Base-by-base conservation (phyloP, 2,329 filamentous ascomycete species). In the Tolypocladium cylindrosporum region DNA sequence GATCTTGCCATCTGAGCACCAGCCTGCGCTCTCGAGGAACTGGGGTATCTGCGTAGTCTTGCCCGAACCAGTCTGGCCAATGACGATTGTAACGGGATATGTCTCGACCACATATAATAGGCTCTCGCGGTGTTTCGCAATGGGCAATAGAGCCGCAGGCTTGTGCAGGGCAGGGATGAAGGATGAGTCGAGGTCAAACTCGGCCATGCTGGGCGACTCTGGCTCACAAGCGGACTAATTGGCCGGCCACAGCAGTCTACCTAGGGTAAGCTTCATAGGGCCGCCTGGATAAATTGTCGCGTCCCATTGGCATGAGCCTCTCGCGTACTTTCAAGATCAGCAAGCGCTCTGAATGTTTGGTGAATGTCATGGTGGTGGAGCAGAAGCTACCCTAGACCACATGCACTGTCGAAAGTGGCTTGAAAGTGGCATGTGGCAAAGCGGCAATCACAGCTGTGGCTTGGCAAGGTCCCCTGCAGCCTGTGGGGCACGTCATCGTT, bases 11-110 rank as follows among this genome's bases (percentile, higher is more conserved):
- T 91, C 83, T 36, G 81, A 79, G 69, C 90, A 93, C 92, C 93
- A 97, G 72, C 93, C 93, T 67, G 88, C 90, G 65, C 89, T 80
- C 59, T 96, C 87, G 14, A 97, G 81, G 66, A 89, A 97, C 65
- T 97, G 93, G 1, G 94, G 94, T 50, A 97, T 87, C 69, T 97
- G 94, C 0, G 94, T 97, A 1, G 92, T 96, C 74, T 97, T 97
- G 48, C 93, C 92, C 31, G 90, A 96, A 4, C 94, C 94, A 1
- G 94, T 97, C 69, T 97, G 91, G 10, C 93, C 94, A 57, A 97
- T 86, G 14, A 97, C 85, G 55, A 97, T 90, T 0, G 90, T 93
- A 58, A 97, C 87, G 0, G 89, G 87, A 62, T 85, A 84, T 9
- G 84, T 91, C 71, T 97, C 93, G 59, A 97, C 83, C 16, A 92